A percentile compares a stretch with the other conserved stretches of the same genome.
Conservation (phyloP, 163 green algal species). For the Volvox carteri region DNA sequence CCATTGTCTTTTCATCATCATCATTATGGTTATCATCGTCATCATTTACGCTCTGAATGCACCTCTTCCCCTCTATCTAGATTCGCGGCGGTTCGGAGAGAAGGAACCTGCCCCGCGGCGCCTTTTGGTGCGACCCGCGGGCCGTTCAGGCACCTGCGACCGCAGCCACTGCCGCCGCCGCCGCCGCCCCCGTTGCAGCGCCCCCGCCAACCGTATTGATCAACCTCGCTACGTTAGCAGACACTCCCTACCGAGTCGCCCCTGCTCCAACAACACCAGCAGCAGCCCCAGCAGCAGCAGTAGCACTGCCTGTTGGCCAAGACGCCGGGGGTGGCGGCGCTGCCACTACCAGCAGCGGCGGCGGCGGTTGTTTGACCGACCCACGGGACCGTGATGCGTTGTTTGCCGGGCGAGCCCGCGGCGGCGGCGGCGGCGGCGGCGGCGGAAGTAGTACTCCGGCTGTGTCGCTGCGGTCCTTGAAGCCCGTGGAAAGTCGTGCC, state of each 20-base stretch:
- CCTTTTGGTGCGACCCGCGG: constrained; percentile 49
- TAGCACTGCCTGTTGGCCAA: background rate
- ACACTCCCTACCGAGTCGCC: too few relatives aligned
- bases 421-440: background rate
- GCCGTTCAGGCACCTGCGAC: background rate
- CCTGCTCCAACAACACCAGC: background rate
- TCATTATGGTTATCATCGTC: background rate
- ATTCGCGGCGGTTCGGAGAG: background rate
- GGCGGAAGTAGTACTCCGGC: background rate
- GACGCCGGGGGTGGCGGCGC: background rate
- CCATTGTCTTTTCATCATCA: background rate
- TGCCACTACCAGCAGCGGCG: background rate
- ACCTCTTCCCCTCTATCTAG: too few relatives aligned
- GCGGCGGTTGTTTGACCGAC: too few relatives aligned
- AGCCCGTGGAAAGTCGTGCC: constrained; percentile 68
- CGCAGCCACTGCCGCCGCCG: too few relatives aligned
- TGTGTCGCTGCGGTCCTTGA: background rate
- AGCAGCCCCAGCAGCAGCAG: constrained; percentile 14
- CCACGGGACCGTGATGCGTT: too few relatives aligned
- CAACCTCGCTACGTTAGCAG: background rate
- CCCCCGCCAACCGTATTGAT: constrained; percentile 3
- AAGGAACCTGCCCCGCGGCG: constrained; percentile 42
- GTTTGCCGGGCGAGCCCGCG: background rate
- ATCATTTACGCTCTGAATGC: too few relatives aligned
- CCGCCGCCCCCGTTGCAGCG: too few relatives aligned